A percentile compares a stretch with the other conserved stretches of the same genome.
Evolutionary conservation across 1,284 basidiomycete genomes (phyloP).

Genomic region (Apiotrichum veenhuisii): DNA sequence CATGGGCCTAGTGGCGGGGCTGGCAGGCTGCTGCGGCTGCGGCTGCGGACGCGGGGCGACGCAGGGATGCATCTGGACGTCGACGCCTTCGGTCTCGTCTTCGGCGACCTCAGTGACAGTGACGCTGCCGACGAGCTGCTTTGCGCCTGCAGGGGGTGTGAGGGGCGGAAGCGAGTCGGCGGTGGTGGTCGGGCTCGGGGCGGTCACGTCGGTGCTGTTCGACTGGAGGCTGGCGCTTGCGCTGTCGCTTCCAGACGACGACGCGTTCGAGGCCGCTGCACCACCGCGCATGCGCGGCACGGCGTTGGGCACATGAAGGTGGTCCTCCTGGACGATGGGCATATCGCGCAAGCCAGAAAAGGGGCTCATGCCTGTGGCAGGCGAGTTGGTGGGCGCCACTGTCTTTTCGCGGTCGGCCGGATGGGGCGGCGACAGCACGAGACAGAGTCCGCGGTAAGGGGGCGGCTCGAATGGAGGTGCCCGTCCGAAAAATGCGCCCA

Average conservation of each 20-base stretch:
- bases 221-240: slow-evolving; percentile 16
- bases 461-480: slow-evolving; percentile 45
- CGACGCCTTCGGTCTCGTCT: slow-evolving; percentile 10
- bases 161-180: slow-evolving; percentile 14
- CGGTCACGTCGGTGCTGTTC: neutral
- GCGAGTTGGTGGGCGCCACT: slow-evolving; percentile 8
- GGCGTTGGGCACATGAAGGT: slow-evolving; percentile 13
- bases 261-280: slow-evolving; percentile 22
- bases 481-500: slow-evolving; percentile 49
- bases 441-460: slow-evolving; percentile 43
- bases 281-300: slow-evolving; percentile 12
- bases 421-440: slow-evolving; percentile 42
- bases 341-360: neutral
- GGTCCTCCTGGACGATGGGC: neutral
- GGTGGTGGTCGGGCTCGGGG: slow-evolving; percentile 19
- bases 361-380: neutral
- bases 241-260: slow-evolving; percentile 25
- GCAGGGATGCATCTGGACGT: slow-evolving; percentile 47
- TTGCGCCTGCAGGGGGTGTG: slow-evolving; percentile 5
- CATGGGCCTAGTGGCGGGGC: neutral
- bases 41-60: slow-evolving; percentile 32
- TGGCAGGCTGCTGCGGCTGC: too few relatives aligned
- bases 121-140: neutral
- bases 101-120: slow-evolving; percentile 10
- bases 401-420: slow-evolving; percentile 22